Percentiles rank a stretch among this genome's conserved stretches.
Conservation (phyloP, 2,329 filamentous ascomycete genomes). For the Saccharata proteae region DNA sequence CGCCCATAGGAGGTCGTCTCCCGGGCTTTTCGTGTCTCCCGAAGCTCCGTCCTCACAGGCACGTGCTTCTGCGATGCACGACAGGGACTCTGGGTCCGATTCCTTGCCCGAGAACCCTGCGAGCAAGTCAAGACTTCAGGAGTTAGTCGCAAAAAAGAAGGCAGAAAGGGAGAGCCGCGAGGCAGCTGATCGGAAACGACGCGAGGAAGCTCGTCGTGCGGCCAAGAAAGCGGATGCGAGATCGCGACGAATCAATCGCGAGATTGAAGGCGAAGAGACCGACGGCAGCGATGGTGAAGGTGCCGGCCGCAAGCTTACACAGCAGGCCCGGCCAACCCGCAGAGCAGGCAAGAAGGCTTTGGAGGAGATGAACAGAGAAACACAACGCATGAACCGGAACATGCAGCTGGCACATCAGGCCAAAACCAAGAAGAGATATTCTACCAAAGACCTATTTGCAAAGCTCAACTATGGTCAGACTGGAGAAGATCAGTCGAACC, state of each 20-base stretch:
- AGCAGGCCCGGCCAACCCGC: constrained; percentile 56
- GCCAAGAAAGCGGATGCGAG: constrained; percentile 7
- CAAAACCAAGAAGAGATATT: constrained; percentile 77
- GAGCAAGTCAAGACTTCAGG: constrained; percentile 52
- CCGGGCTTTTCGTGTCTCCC: constrained; percentile 49
- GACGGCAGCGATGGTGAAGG: constrained; percentile 43
- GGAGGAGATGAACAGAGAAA: constrained; percentile 84
- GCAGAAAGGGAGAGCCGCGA: constrained; percentile 59
- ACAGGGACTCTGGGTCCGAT: constrained; percentile 26
- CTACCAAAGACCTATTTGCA: constrained; percentile 69
- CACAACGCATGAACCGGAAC: constrained; percentile 77
- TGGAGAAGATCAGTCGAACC: constrained; percentile 6
- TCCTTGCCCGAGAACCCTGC: constrained; percentile 29
- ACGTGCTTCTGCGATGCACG: constrained; percentile 19
- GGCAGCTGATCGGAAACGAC: constrained; percentile 36
- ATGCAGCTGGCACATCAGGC: constrained; percentile 87
- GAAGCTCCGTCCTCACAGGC: constrained; percentile 16
- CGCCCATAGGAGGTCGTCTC: constrained; percentile 27
- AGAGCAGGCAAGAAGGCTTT: constrained; percentile 91
- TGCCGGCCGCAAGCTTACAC: constrained; percentile 42
- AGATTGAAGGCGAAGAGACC: constrained; percentile 30
- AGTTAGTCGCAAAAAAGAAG: constrained; percentile 61
- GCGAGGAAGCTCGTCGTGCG: constrained; percentile 20
- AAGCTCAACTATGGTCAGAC: constrained; percentile 61
- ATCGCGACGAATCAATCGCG: constrained; percentile 19